phyloP scores from a whole-genome alignment of 2,329 filamentous ascomycete genomes.

The Fusarium nanum region DNA sequence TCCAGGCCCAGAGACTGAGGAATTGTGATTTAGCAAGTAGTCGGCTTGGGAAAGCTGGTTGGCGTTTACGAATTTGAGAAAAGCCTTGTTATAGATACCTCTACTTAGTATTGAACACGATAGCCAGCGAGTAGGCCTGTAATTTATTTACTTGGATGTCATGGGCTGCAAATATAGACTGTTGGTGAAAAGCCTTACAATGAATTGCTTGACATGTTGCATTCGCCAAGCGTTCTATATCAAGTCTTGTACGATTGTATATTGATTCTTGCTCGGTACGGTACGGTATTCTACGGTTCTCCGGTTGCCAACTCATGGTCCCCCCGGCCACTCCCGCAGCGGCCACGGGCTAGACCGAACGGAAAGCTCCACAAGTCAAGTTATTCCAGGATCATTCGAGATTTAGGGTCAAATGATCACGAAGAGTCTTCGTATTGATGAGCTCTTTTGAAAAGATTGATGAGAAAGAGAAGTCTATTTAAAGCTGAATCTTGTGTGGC shows the following conservation, averaged over 20 bases:
- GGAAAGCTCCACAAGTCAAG: slow-evolving; percentile 38
- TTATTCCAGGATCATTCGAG: slow-evolving; percentile 16
- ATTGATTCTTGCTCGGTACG: neutral
- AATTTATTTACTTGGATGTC: neutral
- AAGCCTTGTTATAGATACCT: slow-evolving; percentile 10
- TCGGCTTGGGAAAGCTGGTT: neutral
- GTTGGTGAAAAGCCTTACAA: neutral
- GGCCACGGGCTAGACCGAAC: slow-evolving; percentile 40
- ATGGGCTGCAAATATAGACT: neutral
- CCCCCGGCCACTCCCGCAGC: slow-evolving; percentile 33
- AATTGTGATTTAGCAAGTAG: slow-evolving; percentile 50
- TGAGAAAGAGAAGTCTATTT: neutral
- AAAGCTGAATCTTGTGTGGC: neutral
- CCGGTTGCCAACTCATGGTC: slow-evolving; percentile 39
- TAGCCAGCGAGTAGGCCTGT: neutral
- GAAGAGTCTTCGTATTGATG: slow-evolving; percentile 8
- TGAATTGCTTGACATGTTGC: neutral
- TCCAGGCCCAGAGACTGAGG: slow-evolving; percentile 51
- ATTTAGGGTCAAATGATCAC: slow-evolving; percentile 19
- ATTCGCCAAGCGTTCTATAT: neutral
- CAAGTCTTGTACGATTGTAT: neutral
- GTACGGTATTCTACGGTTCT: slow-evolving; percentile 17
- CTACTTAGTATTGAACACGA: neutral
- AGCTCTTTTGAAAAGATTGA: neutral
- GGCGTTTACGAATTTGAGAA: slow-evolving; percentile 10